Conservation (phyloP, 148 eudicot species). For the Tetragonia tetragonoides region DNA sequence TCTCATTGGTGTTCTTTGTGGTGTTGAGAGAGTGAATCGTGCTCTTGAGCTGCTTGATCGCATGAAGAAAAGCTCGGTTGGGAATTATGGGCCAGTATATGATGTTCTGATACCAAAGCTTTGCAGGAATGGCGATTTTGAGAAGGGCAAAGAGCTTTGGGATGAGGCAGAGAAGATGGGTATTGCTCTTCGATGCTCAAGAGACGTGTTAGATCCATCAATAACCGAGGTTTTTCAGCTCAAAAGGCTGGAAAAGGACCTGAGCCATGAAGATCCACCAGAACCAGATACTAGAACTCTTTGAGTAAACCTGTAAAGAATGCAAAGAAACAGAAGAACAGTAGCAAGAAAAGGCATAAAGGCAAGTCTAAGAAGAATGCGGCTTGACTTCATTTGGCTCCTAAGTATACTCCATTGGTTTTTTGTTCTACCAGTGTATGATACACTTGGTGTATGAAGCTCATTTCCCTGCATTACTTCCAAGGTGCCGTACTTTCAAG, state of each 20-base stretch:
- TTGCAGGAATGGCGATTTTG: slow-evolving; percentile 52
- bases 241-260: slow-evolving; percentile 29
- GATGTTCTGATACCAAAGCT: slow-evolving; percentile 62
- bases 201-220: slow-evolving; percentile 53
- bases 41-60: slow-evolving; percentile 52
- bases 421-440: neutral
- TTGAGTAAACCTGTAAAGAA: slow-evolving; percentile 15
- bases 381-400: slow-evolving; percentile 7
- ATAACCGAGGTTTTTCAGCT: slow-evolving; percentile 48
- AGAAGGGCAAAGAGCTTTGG: slow-evolving; percentile 54
- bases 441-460: too few relatives aligned
- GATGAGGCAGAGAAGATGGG: slow-evolving; percentile 56
- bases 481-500: too few relatives aligned
- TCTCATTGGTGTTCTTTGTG: slow-evolving; percentile 59
- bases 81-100: slow-evolving; percentile 56
- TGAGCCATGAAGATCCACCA: neutral
- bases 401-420: neutral
- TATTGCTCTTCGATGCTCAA: slow-evolving; percentile 39
- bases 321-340: slow-evolving; percentile 18
- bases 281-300: slow-evolving; percentile 12
- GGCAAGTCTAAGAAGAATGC: slow-evolving; percentile 25
- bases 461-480: too few relatives aligned
- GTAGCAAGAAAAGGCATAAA: slow-evolving; percentile 20
- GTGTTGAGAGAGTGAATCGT: slow-evolving; percentile 53
- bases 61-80: slow-evolving; percentile 51